Conservation (phyloP, 805 yeast genomes). For the Wickerhamiella australiensis region DNA sequence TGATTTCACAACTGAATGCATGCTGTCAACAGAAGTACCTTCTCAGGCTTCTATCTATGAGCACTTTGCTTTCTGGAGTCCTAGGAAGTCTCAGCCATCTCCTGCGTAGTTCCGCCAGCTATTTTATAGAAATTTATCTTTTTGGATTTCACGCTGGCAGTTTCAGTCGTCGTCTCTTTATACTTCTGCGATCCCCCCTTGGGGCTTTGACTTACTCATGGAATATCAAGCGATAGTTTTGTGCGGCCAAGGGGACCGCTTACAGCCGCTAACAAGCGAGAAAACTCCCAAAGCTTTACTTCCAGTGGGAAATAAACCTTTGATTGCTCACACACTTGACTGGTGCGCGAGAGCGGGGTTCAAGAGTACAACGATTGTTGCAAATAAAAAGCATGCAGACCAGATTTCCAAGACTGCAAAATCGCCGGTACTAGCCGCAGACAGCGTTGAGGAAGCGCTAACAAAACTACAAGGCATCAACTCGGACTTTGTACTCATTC, state of each 20-base stretch:
- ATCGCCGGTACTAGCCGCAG: constrained; percentile 11
- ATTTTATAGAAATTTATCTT: too few species aligned
- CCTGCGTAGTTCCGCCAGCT: too few species aligned
- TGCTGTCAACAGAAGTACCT: too few species aligned
- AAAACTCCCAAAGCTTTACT: constrained; percentile 74
- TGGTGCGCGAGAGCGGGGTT: constrained; percentile 90
- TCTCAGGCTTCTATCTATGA: too few species aligned
- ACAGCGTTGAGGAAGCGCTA: constrained; percentile 17
- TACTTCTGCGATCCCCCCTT: neutral
- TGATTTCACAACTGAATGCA: too few species aligned
- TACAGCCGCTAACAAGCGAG: constrained; percentile 59
- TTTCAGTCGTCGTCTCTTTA: too few species aligned
- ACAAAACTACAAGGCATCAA: constrained; percentile 15
- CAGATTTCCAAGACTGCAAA: constrained; percentile 28
- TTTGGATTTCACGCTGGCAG: too few species aligned
- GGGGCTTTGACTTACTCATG: constrained; percentile 35
- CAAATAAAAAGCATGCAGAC: constrained; percentile 37
- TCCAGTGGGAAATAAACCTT: constrained; percentile 82
- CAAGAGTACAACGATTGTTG: constrained; percentile 46
- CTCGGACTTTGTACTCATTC: constrained; percentile 63
- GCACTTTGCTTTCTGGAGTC: too few species aligned
- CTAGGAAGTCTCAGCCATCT: too few species aligned
- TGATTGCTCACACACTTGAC: constrained; percentile 74
- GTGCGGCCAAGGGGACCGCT: constrained; percentile 70
- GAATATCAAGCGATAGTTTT: constrained; percentile 84